phyloP scores from a whole-genome alignment of 192 early-diverging fungal species.

The Helicostylum pulchrum region DNA sequence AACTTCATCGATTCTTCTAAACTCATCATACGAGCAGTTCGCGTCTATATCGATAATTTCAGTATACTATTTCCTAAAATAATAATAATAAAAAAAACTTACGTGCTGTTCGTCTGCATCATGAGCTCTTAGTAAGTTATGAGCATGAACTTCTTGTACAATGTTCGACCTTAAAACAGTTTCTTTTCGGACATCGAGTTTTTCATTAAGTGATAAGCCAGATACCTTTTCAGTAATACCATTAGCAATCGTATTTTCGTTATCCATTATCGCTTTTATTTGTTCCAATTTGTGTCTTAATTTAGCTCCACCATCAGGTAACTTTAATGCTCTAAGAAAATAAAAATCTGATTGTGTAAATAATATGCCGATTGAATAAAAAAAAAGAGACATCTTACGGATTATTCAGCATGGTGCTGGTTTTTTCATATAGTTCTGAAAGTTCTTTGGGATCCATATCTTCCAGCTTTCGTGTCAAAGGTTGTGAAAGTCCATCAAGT shows the following conservation, averaged over 20 bases:
- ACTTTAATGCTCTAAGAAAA: neutral
- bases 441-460: conserved; percentile 10
- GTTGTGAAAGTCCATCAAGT: conserved; percentile 4
- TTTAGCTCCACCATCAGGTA: conserved; percentile 16
- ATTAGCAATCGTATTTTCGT: neutral
- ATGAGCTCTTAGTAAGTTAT: neutral
- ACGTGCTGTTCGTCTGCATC: conserved; percentile 8
- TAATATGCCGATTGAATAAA: neutral
- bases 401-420: conserved; percentile 5
- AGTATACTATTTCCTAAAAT: neutral
- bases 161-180: conserved; percentile 5
- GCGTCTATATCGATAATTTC: neutral
- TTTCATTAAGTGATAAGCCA: conserved; percentile 9
- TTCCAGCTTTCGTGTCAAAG: neutral
- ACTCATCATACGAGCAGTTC: conserved; percentile 12
- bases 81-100: neutral
- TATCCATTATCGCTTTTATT: conserved; percentile 2
- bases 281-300: conserved; percentile 6
- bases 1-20: conserved; percentile 15
- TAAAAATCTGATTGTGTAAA: too few relatives aligned
- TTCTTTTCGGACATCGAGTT: conserved; percentile 3
- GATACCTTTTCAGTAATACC: neutral
- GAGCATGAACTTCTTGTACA: neutral
- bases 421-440: conserved; percentile 5
- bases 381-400: neutral